phyloP scores from a whole-genome alignment of 139 green algal genomes.

The Chlamydomonas sp. region DNA sequence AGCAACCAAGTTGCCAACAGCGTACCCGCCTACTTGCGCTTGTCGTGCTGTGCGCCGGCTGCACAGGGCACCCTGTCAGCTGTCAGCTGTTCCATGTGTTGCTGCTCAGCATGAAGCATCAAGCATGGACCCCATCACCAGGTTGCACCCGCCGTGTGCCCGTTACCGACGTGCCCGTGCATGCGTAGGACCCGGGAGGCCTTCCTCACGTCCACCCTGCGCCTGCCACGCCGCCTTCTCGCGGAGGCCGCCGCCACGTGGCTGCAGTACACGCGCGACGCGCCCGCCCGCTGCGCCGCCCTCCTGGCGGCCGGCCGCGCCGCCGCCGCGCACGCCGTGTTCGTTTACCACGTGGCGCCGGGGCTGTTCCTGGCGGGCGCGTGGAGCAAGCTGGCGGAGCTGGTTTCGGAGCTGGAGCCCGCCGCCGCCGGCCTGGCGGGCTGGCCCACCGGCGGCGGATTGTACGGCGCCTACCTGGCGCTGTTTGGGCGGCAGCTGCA shows the following conservation, averaged over 20 bases:
- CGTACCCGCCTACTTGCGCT: too few relatives aligned
- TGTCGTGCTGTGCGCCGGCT: too few relatives aligned
- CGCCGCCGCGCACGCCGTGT: conserved; percentile 53
- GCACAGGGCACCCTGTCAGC: too few relatives aligned
- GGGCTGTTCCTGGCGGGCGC: conserved; percentile 21
- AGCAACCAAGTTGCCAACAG: too few relatives aligned
- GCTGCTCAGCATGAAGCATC: too few relatives aligned
- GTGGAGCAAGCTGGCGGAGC: not conserved
- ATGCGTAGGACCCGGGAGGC: conserved; percentile 1
- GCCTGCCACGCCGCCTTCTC: conserved; percentile 59
- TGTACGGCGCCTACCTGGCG: conserved; percentile 27
- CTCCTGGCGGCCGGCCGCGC: conserved; percentile 53
- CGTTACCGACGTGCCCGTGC: not conserved
- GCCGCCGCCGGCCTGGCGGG: not conserved
- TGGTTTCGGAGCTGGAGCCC: not conserved
- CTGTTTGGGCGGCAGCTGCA: conserved; percentile 26
- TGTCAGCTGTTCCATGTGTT: too few relatives aligned
- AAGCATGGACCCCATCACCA: too few relatives aligned
- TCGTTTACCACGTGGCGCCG: not conserved
- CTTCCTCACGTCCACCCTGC: conserved; percentile 64
- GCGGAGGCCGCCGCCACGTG: conserved; percentile 53
- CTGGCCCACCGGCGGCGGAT: conserved; percentile 15
- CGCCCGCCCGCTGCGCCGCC: conserved; percentile 18
- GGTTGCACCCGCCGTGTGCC: not conserved
- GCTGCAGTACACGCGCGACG: conserved; percentile 53